Conservation (phyloP, 1,139 yeast species). For the Scheffersomyces segobiensis region DNA sequence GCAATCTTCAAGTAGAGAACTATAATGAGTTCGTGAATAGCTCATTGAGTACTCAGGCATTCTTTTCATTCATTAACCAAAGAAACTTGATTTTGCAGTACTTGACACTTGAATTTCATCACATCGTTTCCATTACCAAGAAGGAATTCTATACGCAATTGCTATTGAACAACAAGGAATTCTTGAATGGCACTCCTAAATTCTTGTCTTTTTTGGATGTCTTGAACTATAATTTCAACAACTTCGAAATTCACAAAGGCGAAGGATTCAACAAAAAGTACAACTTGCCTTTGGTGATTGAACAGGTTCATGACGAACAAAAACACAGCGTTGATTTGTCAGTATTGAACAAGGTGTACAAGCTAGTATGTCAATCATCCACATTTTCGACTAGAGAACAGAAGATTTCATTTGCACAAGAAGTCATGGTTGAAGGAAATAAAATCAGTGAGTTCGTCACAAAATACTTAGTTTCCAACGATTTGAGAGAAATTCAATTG, state of each 20-base stretch:
- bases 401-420: constrained; percentile 24
- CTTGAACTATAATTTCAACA: constrained; percentile 53
- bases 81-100: constrained; percentile 65
- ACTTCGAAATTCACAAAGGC: constrained; percentile 37
- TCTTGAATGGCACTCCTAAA: constrained; percentile 57
- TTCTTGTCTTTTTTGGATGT: constrained; percentile 70
- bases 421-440: constrained; percentile 28
- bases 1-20: constrained; percentile 28
- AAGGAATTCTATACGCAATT: constrained; percentile 54
- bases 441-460: constrained; percentile 36
- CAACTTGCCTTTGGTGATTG: constrained; percentile 29
- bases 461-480: constrained; percentile 44
- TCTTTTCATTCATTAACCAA: constrained; percentile 62
- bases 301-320: constrained; percentile 20
- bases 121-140: constrained; percentile 58
- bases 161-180: constrained; percentile 50
- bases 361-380: constrained; percentile 23
- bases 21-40: constrained; percentile 36
- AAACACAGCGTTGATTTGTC: constrained; percentile 19
- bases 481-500: constrained; percentile 55
- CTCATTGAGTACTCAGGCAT: constrained; percentile 46
- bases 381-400: constrained; percentile 19
- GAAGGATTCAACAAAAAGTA: constrained; percentile 41
- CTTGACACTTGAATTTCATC: constrained; percentile 71
- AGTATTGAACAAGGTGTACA: constrained; percentile 24